These are phyloP conservation scores for Plantago rigida DNA, from an alignment of 305 asterid genomes.

Conservation along the genomic window DNA sequence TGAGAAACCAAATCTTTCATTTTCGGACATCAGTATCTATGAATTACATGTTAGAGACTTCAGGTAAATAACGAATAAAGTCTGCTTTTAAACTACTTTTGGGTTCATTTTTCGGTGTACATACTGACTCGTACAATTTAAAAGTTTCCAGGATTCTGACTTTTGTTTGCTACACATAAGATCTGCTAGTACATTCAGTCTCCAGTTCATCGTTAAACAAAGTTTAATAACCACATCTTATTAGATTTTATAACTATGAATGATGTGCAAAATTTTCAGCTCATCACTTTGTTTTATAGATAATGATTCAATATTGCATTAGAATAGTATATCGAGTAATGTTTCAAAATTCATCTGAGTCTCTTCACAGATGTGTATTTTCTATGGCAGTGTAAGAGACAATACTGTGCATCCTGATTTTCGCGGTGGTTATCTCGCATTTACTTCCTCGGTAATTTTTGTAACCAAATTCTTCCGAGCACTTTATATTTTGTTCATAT, in stretches of 20 bases:
- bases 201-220: slow-evolving; percentile 2
- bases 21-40: slow-evolving; percentile 76
- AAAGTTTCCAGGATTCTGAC: slow-evolving; percentile 10
- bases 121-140: neutral
- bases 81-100: slow-evolving; percentile 15
- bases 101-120: neutral
- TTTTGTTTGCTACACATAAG: slow-evolving; percentile 11
- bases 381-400: slow-evolving; percentile 57
- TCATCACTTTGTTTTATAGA: slow-evolving; percentile 6
- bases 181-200: slow-evolving; percentile 1
- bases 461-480: slow-evolving; percentile 17
- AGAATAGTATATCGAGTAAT: too few relatives aligned
- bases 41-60: slow-evolving; percentile 95
- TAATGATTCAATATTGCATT: too few relatives aligned
- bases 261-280: slow-evolving; percentile 6
- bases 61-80: slow-evolving; percentile 46
- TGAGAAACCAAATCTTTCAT: slow-evolving; percentile 63
- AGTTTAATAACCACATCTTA: too few relatives aligned
- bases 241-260: neutral
- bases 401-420: slow-evolving; percentile 57
- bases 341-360: slow-evolving; percentile 1
- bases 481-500: slow-evolving; percentile 17
- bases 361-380: slow-evolving; percentile 18
- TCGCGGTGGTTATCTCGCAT: slow-evolving; percentile 87
- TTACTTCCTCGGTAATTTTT: slow-evolving; percentile 53